These are phyloP conservation scores for Paecilomyces variotii DNA, from an alignment of 2,329 filamentous ascomycete genomes.

Conservation along the genomic window DNA sequence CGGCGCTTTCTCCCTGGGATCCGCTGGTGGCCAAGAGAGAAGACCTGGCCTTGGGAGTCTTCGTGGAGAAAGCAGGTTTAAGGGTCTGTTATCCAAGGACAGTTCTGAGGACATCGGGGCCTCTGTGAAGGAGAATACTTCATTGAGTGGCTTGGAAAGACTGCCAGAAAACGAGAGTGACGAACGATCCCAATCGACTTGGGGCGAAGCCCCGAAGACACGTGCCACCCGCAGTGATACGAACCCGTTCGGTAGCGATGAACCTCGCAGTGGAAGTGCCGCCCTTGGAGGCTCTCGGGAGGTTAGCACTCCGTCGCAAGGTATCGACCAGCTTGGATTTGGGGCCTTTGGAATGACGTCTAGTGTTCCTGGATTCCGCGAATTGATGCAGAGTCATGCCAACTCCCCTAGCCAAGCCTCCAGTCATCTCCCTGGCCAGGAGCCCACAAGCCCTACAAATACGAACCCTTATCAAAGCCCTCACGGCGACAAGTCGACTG, in stretches of 20 bases:
- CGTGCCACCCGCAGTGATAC: conserved; percentile 41
- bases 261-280: conserved; percentile 52
- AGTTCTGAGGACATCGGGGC: conserved; percentile 55
- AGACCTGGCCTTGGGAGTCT: conserved; percentile 57
- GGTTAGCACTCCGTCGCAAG: conserved; percentile 45
- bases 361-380: conserved; percentile 49
- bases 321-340: conserved; percentile 49
- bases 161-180: conserved; percentile 45
- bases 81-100: conserved; percentile 74
- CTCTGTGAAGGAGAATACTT: conserved; percentile 48
- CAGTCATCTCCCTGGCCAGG: conserved; percentile 45
- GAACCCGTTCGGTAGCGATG: conserved; percentile 39
- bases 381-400: conserved; percentile 50
- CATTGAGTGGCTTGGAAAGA: conserved; percentile 45
- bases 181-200: conserved; percentile 41
- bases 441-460: conserved; percentile 81
- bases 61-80: conserved; percentile 73
- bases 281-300: conserved; percentile 70
- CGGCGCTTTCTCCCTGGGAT: conserved; percentile 71
- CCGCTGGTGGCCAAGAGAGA: conserved; percentile 57
- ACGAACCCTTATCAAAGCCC: conserved; percentile 96
- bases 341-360: conserved; percentile 54
- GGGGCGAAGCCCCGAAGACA: conserved; percentile 42
- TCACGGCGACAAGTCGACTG: conserved; percentile 57
- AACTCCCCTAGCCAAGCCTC: conserved; percentile 51